Evolutionary conservation across 345 rosid genomes (phyloP), one percentile per base, ranked within the genome.

Genomic region (Jatropha curcas): DNA sequence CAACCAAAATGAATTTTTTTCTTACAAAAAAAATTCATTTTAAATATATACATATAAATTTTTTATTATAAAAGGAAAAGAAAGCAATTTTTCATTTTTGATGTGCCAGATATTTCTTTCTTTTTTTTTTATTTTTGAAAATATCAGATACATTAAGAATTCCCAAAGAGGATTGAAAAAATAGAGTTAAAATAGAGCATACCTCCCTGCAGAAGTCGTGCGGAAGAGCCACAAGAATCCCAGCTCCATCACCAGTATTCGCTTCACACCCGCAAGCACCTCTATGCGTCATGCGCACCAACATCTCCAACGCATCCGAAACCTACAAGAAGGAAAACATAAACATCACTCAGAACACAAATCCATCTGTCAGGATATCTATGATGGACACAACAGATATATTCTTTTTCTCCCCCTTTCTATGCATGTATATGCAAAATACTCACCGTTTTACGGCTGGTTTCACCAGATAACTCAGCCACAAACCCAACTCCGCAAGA

Each of bases 201-300:
- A 85, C 99, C 92, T 93, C 85, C 59, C 82, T 82, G 70, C 82
- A 96, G 83, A 90, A 96, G 16, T 82, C 84, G 55, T 93, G 98
- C 72, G 99, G 97, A 55, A 91, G 85, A 39, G 89, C 94, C 22
- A 93, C 94, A 22, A 96, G 95, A 80, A 96, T 89, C 16, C 99
- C 99, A 75, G 99, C 99, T 35, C 99, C 99, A 56, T 96, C 99
- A 5, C 99, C 99, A 17, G 99, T 96, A 75, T 96, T 96, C 37
- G 93, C 77, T 74, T 96, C 99, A 68, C 99, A 96, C 1, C 99
- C 99, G 78, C 99, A 96, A 65, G 99, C 99, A 10, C 99, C 99
- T 78, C 99, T 88, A 68, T 96, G 99, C 28, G 95, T 1, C 99
- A 96, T 96, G 71, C 99, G 82, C 58, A 89, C 69, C 86, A 96